phyloP scores from a whole-genome alignment of 257 asterid genomes.

The Nicotiana obtusifolia region DNA sequence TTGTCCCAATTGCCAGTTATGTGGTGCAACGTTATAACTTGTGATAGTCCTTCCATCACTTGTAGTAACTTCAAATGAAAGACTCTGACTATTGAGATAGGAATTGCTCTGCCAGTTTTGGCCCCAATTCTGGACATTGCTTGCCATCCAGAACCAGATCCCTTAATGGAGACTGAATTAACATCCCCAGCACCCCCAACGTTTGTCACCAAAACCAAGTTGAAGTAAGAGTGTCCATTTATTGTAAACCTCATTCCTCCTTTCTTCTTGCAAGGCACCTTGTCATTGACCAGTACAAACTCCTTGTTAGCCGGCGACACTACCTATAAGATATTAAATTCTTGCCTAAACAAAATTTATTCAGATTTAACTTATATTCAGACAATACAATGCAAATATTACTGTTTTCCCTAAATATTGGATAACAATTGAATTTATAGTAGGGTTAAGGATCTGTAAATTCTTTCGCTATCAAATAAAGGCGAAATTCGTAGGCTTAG shows the following conservation, averaged over 20 bases:
- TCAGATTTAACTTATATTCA: too few relatives aligned
- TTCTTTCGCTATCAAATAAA: too few relatives aligned
- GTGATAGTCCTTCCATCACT: constrained; percentile 50
- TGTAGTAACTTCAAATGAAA: constrained; percentile 31
- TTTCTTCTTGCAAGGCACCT: constrained; percentile 44
- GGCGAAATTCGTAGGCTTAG: too few relatives aligned
- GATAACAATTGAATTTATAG: too few relatives aligned
- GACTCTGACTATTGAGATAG: constrained; percentile 23
- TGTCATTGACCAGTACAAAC: background rate
- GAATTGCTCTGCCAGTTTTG: constrained; percentile 68
- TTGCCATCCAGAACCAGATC: constrained; percentile 48
- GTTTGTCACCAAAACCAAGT: constrained; percentile 44
- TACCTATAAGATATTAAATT: too few relatives aligned
- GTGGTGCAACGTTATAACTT: constrained; percentile 36
- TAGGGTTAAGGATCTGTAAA: too few relatives aligned
- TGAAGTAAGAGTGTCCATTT: constrained; percentile 59
- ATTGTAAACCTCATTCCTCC: constrained; percentile 57
- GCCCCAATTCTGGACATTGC: constrained; percentile 60
- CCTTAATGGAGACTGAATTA: constrained; percentile 46
- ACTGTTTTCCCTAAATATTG: too few relatives aligned
- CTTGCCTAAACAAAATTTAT: too few relatives aligned
- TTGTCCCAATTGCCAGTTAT: constrained; percentile 54
- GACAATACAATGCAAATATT: too few relatives aligned
- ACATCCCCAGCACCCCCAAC: constrained; percentile 60
- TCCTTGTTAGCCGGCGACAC: background rate